A percentile compares a stretch with the other conserved stretches of the same genome.
phyloP scores from a whole-genome alignment of 2,329 filamentous ascomycete genomes.

The Aaosphaeria arxii region DNA sequence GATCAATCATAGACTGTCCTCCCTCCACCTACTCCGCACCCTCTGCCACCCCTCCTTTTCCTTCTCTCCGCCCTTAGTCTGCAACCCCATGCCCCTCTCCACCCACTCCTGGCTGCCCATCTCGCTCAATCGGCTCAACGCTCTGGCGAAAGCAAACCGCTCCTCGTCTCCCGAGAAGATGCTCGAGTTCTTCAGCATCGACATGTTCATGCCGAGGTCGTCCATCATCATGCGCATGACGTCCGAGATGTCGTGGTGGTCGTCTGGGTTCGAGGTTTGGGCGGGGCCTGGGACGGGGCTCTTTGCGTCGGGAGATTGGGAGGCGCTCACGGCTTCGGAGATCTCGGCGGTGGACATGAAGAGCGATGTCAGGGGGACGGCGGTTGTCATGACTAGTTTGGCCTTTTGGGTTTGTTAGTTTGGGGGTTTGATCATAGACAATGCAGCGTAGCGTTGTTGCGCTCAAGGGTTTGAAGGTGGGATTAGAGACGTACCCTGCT shows the following conservation, averaged over 20 bases:
- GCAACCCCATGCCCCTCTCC: constrained; percentile 68
- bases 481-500: constrained; percentile 44
- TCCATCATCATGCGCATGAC: constrained; percentile 81
- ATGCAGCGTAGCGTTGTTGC: not conserved
- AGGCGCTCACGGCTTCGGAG: constrained; percentile 43
- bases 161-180: constrained; percentile 96
- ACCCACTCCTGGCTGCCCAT: constrained; percentile 98
- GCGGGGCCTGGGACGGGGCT: constrained; percentile 40
- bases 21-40: constrained; percentile 65
- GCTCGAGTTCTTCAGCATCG: constrained; percentile 77
- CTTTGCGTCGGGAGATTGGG: constrained; percentile 22
- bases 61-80: constrained; percentile 61
- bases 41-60: constrained; percentile 66
- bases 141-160: constrained; percentile 90
- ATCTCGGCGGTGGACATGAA: constrained; percentile 67
- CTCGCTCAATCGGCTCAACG: constrained; percentile 77
- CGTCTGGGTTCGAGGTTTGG: constrained; percentile 30
- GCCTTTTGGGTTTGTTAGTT: constrained; percentile 51
- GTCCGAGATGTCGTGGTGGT: constrained; percentile 58
- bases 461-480: not conserved
- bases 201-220: constrained; percentile 80
- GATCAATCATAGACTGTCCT: constrained; percentile 16
- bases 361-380: constrained; percentile 77
- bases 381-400: constrained; percentile 92
- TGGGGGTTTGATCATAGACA: not conserved